Base-by-base conservation (phyloP, 768 basidiomycete species). In the Termitomyces sp. region DNA sequence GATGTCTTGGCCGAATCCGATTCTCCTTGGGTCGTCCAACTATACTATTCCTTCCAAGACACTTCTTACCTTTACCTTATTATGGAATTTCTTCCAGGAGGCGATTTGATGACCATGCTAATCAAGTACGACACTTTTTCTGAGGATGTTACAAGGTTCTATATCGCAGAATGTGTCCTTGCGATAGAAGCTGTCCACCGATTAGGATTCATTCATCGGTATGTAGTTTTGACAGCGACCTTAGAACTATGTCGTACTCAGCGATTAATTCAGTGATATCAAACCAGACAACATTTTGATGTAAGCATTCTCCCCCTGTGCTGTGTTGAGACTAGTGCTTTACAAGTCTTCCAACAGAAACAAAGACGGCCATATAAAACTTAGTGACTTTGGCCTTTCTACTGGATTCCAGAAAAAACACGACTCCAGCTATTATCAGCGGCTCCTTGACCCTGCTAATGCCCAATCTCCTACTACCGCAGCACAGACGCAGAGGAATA, bases 401-500 rank as follows among this genome's bases (percentile, higher is more conserved):
- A 98, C 97, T n/a, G 97, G 97, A 3, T 98, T 98, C 74, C 95
- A 98, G 73, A 98, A 97, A 68, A 91, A 95, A 66, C 95, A 98
- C 67, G 95, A 98, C 69, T 93, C 94, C 23, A 87, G 82, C 54
- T 99, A 99, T 72, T 98, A 99, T 66, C 90, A 95, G 66, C 85
- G 86, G 44, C 74, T 98, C 37, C 75, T 98, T 34, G 94, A 95
- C 53, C 80, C 79, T 59, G 82, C 83, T 10, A 82, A 75, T 48
- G 71, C 78, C 3, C 71, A 76, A 37, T 70, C 79, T 46, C 72
- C 76, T 5, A 71, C 72, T 3, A 58, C 76, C 29, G 69, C 74
- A 5, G 73, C 76, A 49, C 76, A 81, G 54, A 68, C 80, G 7
- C 80, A 89, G 2, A 78, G 96, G 65, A 98, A 99, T 72, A 95